phyloP scores from a whole-genome alignment of 495 filamentous ascomycete genomes.

The Aspergillus diversus region DNA sequence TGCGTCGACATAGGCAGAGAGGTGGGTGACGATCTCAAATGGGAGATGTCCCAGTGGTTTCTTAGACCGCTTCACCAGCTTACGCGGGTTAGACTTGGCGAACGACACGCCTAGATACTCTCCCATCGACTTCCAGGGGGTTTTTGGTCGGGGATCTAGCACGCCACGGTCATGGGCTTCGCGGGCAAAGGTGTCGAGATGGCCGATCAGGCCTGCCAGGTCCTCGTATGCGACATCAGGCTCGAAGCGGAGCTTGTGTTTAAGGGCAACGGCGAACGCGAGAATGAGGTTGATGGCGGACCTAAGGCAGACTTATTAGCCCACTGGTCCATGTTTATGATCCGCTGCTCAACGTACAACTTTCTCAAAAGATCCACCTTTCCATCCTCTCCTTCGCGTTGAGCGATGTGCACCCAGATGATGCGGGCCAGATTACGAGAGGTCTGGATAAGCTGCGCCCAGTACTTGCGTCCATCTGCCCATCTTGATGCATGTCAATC shows the following conservation, averaged over 20 bases:
- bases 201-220: slow-evolving; percentile 52
- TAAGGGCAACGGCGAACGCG: slow-evolving; percentile 74
- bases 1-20: slow-evolving; percentile 66
- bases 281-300: slow-evolving; percentile 80
- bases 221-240: slow-evolving; percentile 74
- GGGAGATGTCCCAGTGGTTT: slow-evolving; percentile 73
- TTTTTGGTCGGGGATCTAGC: slow-evolving; percentile 45
- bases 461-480: slow-evolving; percentile 74
- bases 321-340: neutral
- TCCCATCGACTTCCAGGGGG: slow-evolving; percentile 63
- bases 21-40: slow-evolving; percentile 73
- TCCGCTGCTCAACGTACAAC: slow-evolving; percentile 42
- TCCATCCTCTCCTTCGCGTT: slow-evolving; percentile 60
- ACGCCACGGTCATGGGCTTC: slow-evolving; percentile 58
- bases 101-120: slow-evolving; percentile 74
- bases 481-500: slow-evolving; percentile 43
- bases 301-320: slow-evolving; percentile 31
- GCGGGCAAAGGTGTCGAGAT: slow-evolving; percentile 62
- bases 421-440: slow-evolving; percentile 74
- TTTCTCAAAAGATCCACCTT: slow-evolving; percentile 75
- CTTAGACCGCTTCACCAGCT: slow-evolving; percentile 65
- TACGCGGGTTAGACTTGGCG: slow-evolving; percentile 71
- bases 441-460: slow-evolving; percentile 71
- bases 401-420: slow-evolving; percentile 75
- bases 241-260: slow-evolving; percentile 87